Base-by-base conservation (phyloP, 225 moss, liverwort and hornwort genomes). In the Bryoerythrophyllum caledonicum region DNA sequence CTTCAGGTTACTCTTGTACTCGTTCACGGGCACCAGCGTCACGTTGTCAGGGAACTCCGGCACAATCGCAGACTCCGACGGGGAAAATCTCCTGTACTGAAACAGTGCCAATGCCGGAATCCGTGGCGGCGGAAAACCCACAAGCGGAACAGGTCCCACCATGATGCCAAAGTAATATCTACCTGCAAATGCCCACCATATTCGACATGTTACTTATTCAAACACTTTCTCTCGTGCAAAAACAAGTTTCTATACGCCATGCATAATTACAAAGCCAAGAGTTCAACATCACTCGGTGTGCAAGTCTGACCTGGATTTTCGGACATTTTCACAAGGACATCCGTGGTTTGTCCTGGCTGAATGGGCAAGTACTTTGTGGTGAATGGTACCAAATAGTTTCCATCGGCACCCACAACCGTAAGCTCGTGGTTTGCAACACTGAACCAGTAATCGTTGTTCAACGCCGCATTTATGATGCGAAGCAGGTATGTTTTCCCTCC, bases 371-470 rank as follows among this genome's bases (percentile, higher is more conserved):
- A 13, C 7, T 59, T 15, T 1, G 83, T 37, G 8, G 14, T 24
- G 56, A 94, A 90, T 0, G 92, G 92, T 52, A 89, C 78, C 53
- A 91, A 76, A 46, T 90, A 92, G 53, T 76, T 80, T 10, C 88
- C 90, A 17, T 91, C 90, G 0, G 80, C 90, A 12, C 73, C 81
- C 3, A 94, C 94, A 1, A 94, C 85, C 1, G 75, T 88, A 64
- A 94, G 1, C 14, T 63, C 74, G 46, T 94, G 94, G 17, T 80
- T 72, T 2, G 65, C 84, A 10, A 90, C 82, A 25, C 67, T 28
- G 66, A 90, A 90, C 43, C 60, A 78, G 34, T 81, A 74, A 24
- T 87, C 76, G 60, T 68, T 77, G 75, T 83, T 85, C 53, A 88
- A 17, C 2, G 76, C 87, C 4, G 85, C 76, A 12, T 82, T 86